Evolutionary conservation across 2,329 filamentous ascomycete species (phyloP).

Genomic region (Ceratocystis colombiana): DNA sequence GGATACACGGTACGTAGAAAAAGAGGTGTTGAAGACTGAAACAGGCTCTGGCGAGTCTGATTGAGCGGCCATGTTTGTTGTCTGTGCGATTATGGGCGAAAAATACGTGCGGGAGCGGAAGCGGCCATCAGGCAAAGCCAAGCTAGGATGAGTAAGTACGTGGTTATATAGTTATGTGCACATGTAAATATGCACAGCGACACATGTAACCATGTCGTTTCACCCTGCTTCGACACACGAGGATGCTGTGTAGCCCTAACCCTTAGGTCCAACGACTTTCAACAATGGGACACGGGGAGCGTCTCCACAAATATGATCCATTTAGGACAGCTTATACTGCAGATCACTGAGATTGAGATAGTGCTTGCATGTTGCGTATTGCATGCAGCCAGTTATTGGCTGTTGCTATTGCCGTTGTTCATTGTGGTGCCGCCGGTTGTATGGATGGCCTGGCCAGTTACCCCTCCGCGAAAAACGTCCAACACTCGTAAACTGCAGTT

Average conservation of each 20-base stretch:
- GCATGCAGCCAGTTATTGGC: no score
- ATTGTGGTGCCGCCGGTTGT: not conserved
- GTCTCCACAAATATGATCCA: no score
- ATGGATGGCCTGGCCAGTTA: not conserved
- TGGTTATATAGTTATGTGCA: no score
- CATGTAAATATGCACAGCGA: no score
- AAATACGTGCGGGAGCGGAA: not conserved
- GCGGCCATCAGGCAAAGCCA: no score
- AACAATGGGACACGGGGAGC: no score
- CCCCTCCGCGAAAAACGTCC: not conserved
- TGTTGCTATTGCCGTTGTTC: no score
- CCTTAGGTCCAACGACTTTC: not conserved
- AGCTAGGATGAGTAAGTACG: no score
- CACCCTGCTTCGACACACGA: not conserved
- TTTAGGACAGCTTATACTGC: no score
- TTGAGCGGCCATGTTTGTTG: slow-evolving; percentile 24
- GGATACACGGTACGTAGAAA: slow-evolving; percentile 47
- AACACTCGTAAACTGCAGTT: not conserved
- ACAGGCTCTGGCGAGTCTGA: slow-evolving; percentile 28
- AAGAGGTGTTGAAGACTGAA: slow-evolving; percentile 50
- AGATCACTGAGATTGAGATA: no score
- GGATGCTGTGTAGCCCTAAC: not conserved
- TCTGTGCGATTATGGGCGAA: not conserved
- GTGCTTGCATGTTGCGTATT: no score
- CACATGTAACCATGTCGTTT: no score